Conservation (phyloP, 257 asterid species). For the Plantago elongata region DNA sequence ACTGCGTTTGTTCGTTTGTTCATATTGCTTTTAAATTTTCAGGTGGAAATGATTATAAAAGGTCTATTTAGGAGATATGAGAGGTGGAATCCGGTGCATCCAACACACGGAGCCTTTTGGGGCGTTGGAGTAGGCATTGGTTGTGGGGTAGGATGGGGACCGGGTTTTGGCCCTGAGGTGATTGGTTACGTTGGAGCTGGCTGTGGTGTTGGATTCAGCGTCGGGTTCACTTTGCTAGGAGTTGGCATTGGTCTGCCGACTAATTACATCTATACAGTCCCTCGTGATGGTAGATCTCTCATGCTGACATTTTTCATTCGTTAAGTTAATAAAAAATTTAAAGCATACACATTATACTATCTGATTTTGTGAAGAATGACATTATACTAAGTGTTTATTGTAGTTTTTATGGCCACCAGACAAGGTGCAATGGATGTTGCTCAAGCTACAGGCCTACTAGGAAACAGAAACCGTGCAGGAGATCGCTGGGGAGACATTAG, state of each 20-base stretch:
- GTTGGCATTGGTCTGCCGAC: slow-evolving; percentile 87
- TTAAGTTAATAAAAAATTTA: no score
- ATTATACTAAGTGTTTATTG: slow-evolving; percentile 6
- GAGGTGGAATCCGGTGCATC: slow-evolving; percentile 94
- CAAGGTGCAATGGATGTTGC: slow-evolving; percentile 40
- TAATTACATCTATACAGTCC: slow-evolving; percentile 44
- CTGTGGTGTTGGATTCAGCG: slow-evolving; percentile 85
- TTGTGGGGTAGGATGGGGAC: slow-evolving; percentile 99
- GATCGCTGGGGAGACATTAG: slow-evolving; percentile 36
- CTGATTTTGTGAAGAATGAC: not conserved
- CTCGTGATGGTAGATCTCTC: slow-evolving; percentile 47
- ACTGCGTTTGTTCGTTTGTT: no score
- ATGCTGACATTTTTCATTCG: no score
- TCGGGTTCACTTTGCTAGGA: slow-evolving; percentile 78
- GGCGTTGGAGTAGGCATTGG: slow-evolving; percentile 92
- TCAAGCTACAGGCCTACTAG: slow-evolving; percentile 30
- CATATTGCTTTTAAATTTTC: slow-evolving; percentile 5
- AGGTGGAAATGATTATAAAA: slow-evolving; percentile 79
- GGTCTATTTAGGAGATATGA: slow-evolving; percentile 63
- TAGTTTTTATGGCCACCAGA: slow-evolving; percentile 46
- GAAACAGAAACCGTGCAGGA: slow-evolving; percentile 26
- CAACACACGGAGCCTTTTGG: slow-evolving; percentile 90
- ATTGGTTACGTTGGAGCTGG: slow-evolving; percentile 94
- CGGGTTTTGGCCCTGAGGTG: slow-evolving; percentile 96
- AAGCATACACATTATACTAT: no score